These are phyloP conservation scores for Calycina herbarum DNA, from an alignment of 2,329 filamentous ascomycete species.

Conservation along the genomic window DNA sequence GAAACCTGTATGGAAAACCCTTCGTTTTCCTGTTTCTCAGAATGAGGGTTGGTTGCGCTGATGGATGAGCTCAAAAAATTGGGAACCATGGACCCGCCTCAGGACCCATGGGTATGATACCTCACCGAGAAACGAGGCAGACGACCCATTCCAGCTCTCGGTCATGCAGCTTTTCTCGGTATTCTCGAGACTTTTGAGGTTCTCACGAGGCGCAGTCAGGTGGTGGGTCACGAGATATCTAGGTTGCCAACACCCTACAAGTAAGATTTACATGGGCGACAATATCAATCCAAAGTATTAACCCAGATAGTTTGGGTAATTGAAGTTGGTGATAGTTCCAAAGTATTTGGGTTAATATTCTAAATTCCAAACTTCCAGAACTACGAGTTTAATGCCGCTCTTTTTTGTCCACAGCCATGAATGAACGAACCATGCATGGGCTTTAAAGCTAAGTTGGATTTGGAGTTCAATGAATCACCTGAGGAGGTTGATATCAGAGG, in stretches of 20 bases:
- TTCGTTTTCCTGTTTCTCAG: background rate
- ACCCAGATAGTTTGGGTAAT: too few species aligned
- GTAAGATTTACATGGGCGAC: background rate
- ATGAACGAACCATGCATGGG: too few species aligned
- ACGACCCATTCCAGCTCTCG: background rate
- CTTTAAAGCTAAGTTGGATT: too few species aligned
- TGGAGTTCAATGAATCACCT: too few species aligned
- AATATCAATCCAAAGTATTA: too few species aligned
- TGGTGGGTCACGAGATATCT: slow-evolving; percentile 21
- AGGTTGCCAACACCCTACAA: background rate
- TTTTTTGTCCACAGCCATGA: too few species aligned
- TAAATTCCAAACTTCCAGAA: too few species aligned
- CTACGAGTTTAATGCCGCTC: too few species aligned
- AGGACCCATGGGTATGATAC: background rate
- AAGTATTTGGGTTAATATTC: too few species aligned
- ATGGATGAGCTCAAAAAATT: background rate
- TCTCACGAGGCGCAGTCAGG: slow-evolving; percentile 16
- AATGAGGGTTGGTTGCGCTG: background rate
- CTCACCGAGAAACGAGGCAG: background rate
- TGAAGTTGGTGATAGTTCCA: too few species aligned
- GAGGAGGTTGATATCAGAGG: too few species aligned
- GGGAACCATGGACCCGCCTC: background rate
- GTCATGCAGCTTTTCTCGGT: background rate
- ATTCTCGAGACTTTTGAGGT: slow-evolving; percentile 6
- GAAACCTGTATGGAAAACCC: too few species aligned